Conservation (phyloP, 2,329 filamentous ascomycete genomes). For the Beauveria australis region DNA sequence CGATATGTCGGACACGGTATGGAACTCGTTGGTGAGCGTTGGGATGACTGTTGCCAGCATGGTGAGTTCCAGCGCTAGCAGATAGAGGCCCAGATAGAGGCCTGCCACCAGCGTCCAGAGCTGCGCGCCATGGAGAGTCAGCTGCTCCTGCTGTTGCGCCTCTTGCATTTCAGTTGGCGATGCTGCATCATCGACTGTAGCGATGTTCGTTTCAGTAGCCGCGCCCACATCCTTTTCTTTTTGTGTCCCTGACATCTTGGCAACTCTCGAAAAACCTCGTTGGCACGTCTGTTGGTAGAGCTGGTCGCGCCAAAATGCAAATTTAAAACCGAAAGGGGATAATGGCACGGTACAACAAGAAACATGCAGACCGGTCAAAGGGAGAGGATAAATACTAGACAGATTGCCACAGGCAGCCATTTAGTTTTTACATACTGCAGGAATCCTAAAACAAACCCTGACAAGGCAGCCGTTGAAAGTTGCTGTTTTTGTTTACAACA, state of each 20-base stretch:
- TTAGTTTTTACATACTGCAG: background rate
- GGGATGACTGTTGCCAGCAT: slow-evolving; percentile 11
- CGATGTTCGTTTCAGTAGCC: background rate
- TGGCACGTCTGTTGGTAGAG: background rate
- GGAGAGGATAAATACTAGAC: background rate
- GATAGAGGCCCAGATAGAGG: slow-evolving; percentile 8
- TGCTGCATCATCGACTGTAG: background rate
- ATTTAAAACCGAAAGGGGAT: too few species aligned
- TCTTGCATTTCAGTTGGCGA: background rate
- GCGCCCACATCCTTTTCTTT: background rate
- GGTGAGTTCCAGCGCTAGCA: slow-evolving; percentile 10
- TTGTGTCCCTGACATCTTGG: background rate
- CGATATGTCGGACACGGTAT: slow-evolving; percentile 7
- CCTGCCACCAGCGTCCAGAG: slow-evolving; percentile 5
- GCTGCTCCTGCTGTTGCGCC: background rate
- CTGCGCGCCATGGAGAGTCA: background rate
- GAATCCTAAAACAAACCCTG: too few species aligned
- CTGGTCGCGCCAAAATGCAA: background rate
- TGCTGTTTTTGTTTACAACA: background rate
- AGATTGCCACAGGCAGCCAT: background rate
- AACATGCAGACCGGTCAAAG: background rate
- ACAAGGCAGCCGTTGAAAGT: too few species aligned
- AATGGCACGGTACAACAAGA: background rate
- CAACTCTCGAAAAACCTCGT: background rate
- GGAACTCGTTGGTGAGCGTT: slow-evolving; percentile 9